Evolutionary conservation across 2,329 filamentous ascomycete species (phyloP), one percentile per base, ranked within the genome.

Genomic region (Ceratocystis smalleyi): DNA sequence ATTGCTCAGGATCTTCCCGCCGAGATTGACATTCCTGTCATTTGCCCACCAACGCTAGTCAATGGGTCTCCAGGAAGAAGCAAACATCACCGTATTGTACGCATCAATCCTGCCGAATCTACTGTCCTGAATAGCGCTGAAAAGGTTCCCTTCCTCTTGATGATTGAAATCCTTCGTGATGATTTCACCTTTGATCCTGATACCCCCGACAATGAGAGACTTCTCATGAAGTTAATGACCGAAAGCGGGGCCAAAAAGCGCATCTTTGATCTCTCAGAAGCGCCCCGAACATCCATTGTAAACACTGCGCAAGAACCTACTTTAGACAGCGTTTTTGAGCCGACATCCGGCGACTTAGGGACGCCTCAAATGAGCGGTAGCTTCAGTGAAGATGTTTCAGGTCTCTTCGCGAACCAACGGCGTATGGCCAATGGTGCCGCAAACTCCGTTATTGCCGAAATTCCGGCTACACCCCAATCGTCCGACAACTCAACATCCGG

Each of bases 101-200:
- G 89, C 45, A 79, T 94, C 61, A 94, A 91, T 70, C 89, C 89
- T 5, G 87, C 88, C 1, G 89, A 94, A 73, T 86, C 89, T 5
- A 92, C 89, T 0, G 89, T 91, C 64, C 76, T 94, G 62, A 94
- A 94, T 73, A 94, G 89, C 72, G 89, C 89, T 3, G 88, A 94
- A 72, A 88, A 91, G 71, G 89, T 94, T 55, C 89, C 89, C 0
- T 94, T 91, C 73, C 74, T 94, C 61, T 79, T 94, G 32, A 91
- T 94, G 88, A 83, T 92, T 1, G 89, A 94, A 71, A 85, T 94
- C 24, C 75, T 94, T 59, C 79, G 86, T 27, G 88, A 92, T 68
- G 89, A 94, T 70, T 92, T 94, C 71, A 85, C 86, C 43, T 94
- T 94, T 69, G 85, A 92, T 69, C 87, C 88, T 0, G 83, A 87